Evolutionary conservation across 208 protist species (phyloP).

Genomic region (Entamoeba invadens): DNA sequence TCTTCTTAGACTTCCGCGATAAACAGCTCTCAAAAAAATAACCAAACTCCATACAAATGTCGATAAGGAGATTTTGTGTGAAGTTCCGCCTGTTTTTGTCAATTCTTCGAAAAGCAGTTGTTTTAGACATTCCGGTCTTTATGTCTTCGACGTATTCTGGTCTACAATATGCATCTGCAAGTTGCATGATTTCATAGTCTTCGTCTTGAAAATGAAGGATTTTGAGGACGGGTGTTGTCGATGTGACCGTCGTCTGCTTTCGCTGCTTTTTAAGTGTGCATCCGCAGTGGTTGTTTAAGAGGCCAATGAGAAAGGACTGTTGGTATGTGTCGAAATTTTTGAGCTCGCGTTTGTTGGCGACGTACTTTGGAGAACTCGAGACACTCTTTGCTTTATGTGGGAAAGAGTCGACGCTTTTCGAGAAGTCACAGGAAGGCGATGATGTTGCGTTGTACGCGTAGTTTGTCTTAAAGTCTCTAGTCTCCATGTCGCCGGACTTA

Average conservation of each 20-base stretch:
- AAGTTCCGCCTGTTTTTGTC: neutral
- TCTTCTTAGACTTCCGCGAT: neutral
- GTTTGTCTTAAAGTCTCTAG: too few species aligned
- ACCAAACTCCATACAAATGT: neutral
- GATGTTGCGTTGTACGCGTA: too few species aligned
- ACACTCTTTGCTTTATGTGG: too few species aligned
- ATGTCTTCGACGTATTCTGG: neutral
- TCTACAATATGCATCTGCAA: neutral
- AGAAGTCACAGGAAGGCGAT: too few species aligned
- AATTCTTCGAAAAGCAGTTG: neutral
- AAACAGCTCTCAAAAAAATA: neutral
- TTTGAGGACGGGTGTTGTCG: neutral
- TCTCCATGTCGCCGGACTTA: too few species aligned
- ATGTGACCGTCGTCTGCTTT: neutral
- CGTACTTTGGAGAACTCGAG: too few species aligned
- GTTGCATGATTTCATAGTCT: neutral
- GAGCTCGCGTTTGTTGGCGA: neutral
- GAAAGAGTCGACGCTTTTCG: too few species aligned
- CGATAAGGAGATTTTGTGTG: neutral
- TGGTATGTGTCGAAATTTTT: neutral
- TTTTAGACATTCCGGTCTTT: neutral
- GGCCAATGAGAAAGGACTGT: neutral
- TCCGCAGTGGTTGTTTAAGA: neutral
- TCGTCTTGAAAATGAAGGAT: neutral
- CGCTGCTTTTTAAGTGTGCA: neutral